Conservation (phyloP, 148 eudicot species). For the Chenopodium suecicum region DNA sequence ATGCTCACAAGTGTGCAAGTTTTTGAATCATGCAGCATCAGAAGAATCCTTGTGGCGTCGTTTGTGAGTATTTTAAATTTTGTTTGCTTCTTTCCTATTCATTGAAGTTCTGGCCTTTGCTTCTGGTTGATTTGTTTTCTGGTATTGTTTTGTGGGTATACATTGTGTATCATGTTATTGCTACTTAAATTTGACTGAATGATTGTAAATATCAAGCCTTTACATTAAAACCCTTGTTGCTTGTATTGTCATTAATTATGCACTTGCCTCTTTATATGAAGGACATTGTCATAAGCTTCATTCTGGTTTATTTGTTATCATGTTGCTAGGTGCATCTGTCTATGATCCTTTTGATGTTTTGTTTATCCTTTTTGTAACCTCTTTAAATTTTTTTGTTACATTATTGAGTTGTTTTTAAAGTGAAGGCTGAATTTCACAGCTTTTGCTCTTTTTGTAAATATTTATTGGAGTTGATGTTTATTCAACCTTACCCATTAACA, state of each 20-base stretch:
- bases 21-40: conserved; percentile 63
- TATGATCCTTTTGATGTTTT: neutral
- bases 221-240: neutral
- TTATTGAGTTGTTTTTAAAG: too few species aligned
- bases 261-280: neutral
- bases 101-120: neutral
- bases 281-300: neutral
- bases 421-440: too few species aligned
- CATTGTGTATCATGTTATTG: neutral
- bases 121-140: neutral
- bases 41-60: conserved; percentile 97
- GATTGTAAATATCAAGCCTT: too few species aligned
- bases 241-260: too few species aligned
- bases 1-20: conserved; percentile 81
- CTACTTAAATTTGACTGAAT: neutral
- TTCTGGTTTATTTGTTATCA: neutral
- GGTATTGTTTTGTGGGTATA: neutral
- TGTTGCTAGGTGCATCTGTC: neutral
- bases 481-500: too few species aligned
- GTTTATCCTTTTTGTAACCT: neutral
- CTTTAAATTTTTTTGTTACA: neutral
- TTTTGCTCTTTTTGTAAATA: too few species aligned
- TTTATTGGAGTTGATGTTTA: too few species aligned
- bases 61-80: conserved; percentile 56
- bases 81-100: neutral